Conservation (phyloP, 257 asterid genomes). For the Petunia axillaris region DNA sequence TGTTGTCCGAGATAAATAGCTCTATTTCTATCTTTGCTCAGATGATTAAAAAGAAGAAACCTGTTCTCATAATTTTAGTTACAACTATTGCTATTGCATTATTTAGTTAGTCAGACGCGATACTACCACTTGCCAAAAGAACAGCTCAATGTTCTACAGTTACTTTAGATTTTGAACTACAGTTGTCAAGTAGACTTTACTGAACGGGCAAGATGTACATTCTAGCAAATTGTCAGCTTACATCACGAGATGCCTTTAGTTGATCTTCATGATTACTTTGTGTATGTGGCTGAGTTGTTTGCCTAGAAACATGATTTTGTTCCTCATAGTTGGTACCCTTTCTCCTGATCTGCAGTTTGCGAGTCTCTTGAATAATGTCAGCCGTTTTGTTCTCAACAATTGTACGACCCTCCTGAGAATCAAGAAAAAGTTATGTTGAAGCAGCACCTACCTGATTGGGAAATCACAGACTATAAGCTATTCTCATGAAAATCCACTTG, state of each 20-base stretch:
- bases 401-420: conserved; percentile 68
- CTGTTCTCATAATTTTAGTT: not conserved
- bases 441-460: not conserved
- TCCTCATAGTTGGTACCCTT: conserved; percentile 47
- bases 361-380: conserved; percentile 64
- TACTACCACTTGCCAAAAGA: not conserved
- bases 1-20: not conserved
- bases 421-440: conserved; percentile 21
- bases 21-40: not conserved
- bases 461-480: not conserved
- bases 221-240: conserved; percentile 65
- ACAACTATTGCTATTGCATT: not conserved
- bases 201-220: not conserved
- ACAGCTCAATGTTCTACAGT: not conserved
- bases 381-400: conserved; percentile 64
- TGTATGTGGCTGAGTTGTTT: conserved; percentile 36
- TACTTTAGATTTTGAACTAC: not conserved
- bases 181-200: not conserved
- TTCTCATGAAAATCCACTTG: not conserved
- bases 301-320: conserved; percentile 33
- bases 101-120: not conserved
- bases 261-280: conserved; percentile 72
- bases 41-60: not conserved
- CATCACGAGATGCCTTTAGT: conserved; percentile 97
- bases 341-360: conserved; percentile 62